Conservation (phyloP, 306 rosid species). For the Cucumis melo region DNA sequence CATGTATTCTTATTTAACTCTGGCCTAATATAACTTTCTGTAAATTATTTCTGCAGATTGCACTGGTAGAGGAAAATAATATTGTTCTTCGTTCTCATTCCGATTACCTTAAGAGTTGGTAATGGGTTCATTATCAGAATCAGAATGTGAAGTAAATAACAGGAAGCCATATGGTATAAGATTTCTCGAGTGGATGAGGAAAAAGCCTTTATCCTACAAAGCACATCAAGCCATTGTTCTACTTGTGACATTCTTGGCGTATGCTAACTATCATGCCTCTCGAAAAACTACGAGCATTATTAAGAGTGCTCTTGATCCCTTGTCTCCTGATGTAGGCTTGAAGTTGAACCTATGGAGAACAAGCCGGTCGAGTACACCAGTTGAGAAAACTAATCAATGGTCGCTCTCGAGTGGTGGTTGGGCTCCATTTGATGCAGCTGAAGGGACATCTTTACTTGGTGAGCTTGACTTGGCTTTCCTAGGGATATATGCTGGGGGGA, state of each 20-base stretch:
- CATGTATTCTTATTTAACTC: neutral
- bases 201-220: conserved; percentile 60
- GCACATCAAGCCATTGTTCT: conserved; percentile 74
- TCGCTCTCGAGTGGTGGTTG: conserved; percentile 52
- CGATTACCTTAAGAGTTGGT: conserved; percentile 5
- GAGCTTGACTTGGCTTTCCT: conserved; percentile 90
- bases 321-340: conserved; percentile 31
- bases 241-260: conserved; percentile 71
- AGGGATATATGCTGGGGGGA: conserved; percentile 70
- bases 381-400: conserved; percentile 18
- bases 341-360: conserved; percentile 18
- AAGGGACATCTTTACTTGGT: conserved; percentile 82
- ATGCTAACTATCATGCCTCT: conserved; percentile 84
- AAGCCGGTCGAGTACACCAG: conserved; percentile 8
- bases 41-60: conserved; percentile 15
- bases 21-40: neutral
- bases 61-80: conserved; percentile 14
- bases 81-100: conserved; percentile 10
- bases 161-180: conserved; percentile 46
- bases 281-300: conserved; percentile 88
- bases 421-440: conserved; percentile 72
- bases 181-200: conserved; percentile 38
- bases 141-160: conserved; percentile 14
- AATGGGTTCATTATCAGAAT: conserved; percentile 48
- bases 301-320: conserved; percentile 87